Evolutionary conservation across 202 grass and related monocot genomes (phyloP).

Genomic region (Sporobolus alterniflorus): DNA sequence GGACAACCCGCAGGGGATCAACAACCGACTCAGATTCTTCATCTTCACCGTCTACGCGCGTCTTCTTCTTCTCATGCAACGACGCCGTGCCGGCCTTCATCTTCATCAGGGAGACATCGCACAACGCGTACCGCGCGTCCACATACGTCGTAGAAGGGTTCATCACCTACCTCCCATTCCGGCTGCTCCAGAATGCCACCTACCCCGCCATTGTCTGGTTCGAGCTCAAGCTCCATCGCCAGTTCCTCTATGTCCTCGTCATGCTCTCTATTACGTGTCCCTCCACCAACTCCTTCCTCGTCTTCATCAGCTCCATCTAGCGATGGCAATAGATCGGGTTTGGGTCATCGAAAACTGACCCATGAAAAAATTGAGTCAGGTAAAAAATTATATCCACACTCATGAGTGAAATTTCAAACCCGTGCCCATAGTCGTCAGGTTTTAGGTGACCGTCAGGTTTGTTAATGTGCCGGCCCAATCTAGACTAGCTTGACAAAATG

Average conservation of each 20-base stretch:
- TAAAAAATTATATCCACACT: no score
- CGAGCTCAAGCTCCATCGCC: constrained; percentile 46
- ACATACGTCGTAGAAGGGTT: constrained; percentile 52
- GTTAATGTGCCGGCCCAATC: no score
- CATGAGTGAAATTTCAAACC: no score
- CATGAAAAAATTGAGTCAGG: no score
- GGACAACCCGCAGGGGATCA: constrained; percentile 51
- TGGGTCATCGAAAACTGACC: no score
- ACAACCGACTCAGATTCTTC: constrained; percentile 78
- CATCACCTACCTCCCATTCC: constrained; percentile 65
- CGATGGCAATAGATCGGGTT: no score
- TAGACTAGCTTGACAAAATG: no score
- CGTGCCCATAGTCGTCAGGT: no score
- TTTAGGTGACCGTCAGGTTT: no score
- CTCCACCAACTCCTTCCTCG: constrained; percentile 73
- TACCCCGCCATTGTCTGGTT: constrained; percentile 68
- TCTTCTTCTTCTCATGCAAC: constrained; percentile 81
- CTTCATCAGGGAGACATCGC: constrained; percentile 72
- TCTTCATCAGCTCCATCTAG: constrained; percentile 76
- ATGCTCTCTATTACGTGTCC: constrained; percentile 71
- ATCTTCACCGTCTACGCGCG: constrained; percentile 69
- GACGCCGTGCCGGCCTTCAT: constrained; percentile 78
- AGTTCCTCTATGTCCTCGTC: constrained; percentile 67
- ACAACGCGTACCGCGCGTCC: constrained; percentile 62
- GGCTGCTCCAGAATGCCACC: constrained; percentile 52